Base-by-base conservation (phyloP, 2,329 filamentous ascomycete genomes). In the Penicillium nordicum region DNA sequence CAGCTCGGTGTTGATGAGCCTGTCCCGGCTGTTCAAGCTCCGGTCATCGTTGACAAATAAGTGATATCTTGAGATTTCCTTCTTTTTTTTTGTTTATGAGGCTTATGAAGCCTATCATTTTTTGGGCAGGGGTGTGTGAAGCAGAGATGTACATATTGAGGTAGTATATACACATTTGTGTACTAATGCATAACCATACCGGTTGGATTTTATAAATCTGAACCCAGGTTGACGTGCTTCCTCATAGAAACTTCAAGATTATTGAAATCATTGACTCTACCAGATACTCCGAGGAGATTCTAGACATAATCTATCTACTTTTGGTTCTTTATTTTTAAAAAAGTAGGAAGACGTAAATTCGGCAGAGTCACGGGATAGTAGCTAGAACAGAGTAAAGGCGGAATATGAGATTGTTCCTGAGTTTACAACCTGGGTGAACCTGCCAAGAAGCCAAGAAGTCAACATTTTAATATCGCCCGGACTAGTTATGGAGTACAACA, bases 31-130 rank as follows among this genome's bases (percentile, higher is more conserved):
- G 43, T 48, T 14, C 53, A 34, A 37, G n/a, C 34, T 10, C 42
- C 41, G 5, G 42, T 52, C 14, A n/a, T 52, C 3, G 53, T 42
- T 29, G 41, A 52, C 5, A 52, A 56, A 52, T 11, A 52, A 52
- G 11, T 41, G 23, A 46, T 41, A 16, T 14, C 4, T 5, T n/a
- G 21, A 5, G 16, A 6, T 42, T 29, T 30, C 9, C 6, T n/a
- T n/a, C 8, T n/a, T n/a, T n/a, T n/a, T n/a, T 30, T 29, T 12
- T 10, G 5, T 34, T 16, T 42, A 32, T 10, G 8, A 25, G 21
- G 14, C 11, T 21, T 21, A 21, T 21, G 2, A 21, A 21, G 21
- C 2, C 18, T 18, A 4, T 6, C 6, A 4, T 5, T 21, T 25
- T 25, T 44, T 36, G n/a, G 16, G 18, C 7, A 1, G 16, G 3